Conservation (phyloP, 1,284 basidiomycete species). For the Boletus smithii region DNA sequence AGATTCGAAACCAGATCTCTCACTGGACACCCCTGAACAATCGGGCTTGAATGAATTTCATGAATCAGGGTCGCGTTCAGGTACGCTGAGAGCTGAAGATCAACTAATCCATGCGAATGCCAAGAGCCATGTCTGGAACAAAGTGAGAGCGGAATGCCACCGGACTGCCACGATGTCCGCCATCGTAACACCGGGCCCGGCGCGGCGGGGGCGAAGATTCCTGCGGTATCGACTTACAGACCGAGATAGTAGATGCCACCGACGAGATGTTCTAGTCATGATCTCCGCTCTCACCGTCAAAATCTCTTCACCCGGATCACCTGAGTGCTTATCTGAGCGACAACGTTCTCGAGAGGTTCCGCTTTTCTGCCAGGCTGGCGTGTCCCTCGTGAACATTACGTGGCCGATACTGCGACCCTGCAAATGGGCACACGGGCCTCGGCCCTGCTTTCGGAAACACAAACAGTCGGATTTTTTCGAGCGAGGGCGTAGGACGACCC, state of each 20-base stretch:
- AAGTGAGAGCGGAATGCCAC: slow-evolving; percentile 2
- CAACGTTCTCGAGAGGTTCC: neutral
- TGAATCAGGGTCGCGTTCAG: slow-evolving; percentile 33
- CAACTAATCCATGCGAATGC: slow-evolving; percentile 13
- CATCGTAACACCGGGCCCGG: slow-evolving; percentile 17
- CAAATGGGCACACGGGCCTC: slow-evolving; percentile 9
- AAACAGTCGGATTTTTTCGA: slow-evolving; percentile 1
- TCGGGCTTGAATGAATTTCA: slow-evolving; percentile 24
- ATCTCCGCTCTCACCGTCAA: slow-evolving; percentile 18
- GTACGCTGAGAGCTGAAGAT: slow-evolving; percentile 18
- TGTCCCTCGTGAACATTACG: slow-evolving; percentile 15
- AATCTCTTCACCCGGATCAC: slow-evolving; percentile 5
- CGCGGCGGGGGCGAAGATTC: slow-evolving; percentile 20
- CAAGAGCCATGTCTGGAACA: neutral
- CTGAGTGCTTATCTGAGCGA: slow-evolving; percentile 8
- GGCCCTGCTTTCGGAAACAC: slow-evolving; percentile 3
- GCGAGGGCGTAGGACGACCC: neutral
- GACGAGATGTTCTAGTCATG: slow-evolving; percentile 8
- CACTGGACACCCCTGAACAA: slow-evolving; percentile 21
- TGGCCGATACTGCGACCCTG: slow-evolving; percentile 15
- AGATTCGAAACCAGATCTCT: slow-evolving; percentile 27
- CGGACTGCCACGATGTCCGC: slow-evolving; percentile 11
- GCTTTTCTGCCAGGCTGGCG: slow-evolving; percentile 1
- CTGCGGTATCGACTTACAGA: slow-evolving; percentile 7
- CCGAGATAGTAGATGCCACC: slow-evolving; percentile 9